These are phyloP conservation scores for Termitomyces sp. DNA, from an alignment of 768 basidiomycete species.

Conservation along the genomic window DNA sequence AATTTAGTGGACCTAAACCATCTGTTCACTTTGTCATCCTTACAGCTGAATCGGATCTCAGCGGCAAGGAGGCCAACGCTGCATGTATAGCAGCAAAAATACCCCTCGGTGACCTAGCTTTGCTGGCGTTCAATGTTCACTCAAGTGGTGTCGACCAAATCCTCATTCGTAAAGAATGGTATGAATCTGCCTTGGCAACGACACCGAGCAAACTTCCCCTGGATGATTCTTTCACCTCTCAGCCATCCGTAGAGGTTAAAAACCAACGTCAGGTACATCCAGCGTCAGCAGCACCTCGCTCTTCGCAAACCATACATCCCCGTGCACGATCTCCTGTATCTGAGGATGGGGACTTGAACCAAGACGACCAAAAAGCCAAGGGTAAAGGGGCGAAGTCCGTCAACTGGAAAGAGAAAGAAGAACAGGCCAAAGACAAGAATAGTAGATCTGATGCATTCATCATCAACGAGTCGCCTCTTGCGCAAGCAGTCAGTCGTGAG, in stretches of 20 bases:
- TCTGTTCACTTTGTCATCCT: constrained; percentile 89
- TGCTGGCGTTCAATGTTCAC: constrained; percentile 88
- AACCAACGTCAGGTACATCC: constrained; percentile 21
- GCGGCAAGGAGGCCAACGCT: constrained; percentile 77
- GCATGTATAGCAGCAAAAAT: constrained; percentile 82
- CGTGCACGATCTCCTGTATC: constrained; percentile 66
- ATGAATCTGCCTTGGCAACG: constrained; percentile 56
- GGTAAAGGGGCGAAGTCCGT: constrained; percentile 53
- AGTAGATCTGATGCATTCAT: constrained; percentile 28
- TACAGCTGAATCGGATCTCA: constrained; percentile 78
- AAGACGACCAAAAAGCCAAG: constrained; percentile 62
- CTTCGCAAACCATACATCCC: constrained; percentile 25
- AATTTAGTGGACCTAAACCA: constrained; percentile 79
- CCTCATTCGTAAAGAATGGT: constrained; percentile 83
- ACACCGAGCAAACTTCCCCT: constrained; percentile 61
- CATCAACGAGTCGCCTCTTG: constrained; percentile 50
- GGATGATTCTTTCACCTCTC: constrained; percentile 28
- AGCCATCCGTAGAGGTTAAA: constrained; percentile 18
- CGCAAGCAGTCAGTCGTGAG: constrained; percentile 63
- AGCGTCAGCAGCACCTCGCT: constrained; percentile 11
- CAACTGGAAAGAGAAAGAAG: constrained; percentile 44
- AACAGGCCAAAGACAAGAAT: constrained; percentile 29
- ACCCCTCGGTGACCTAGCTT: constrained; percentile 66
- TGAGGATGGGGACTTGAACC: constrained; percentile 62
- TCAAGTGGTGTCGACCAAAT: constrained; percentile 87